Conservation (phyloP, 768 basidiomycete species). For the Cystobasidiopsis lactophilus region DNA sequence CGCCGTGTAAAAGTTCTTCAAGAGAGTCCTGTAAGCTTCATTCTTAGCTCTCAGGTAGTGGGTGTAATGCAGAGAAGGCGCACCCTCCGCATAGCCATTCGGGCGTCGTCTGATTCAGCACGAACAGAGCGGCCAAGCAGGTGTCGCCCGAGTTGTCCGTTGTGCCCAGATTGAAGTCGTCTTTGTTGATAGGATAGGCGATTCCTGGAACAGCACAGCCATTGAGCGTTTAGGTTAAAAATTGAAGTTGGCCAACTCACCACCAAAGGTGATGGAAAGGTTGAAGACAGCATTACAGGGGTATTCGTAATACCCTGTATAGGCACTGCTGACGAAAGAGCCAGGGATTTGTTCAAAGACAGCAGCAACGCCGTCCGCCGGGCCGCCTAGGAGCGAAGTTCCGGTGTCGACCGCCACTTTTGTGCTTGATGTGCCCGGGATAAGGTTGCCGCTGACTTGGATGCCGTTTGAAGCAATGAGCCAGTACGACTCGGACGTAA, state of each 20-base stretch:
- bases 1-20: neutral
- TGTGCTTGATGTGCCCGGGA: neutral
- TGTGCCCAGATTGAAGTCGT: neutral
- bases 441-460: neutral
- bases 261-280: neutral
- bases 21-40: neutral
- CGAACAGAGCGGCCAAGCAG: neutral
- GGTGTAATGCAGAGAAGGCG: too few relatives aligned
- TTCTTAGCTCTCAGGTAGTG: too few relatives aligned
- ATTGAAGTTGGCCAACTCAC: too few relatives aligned
- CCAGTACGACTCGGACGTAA: neutral
- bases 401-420: neutral
- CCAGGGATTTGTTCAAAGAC: neutral
- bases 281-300: neutral
- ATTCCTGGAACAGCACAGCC: too few relatives aligned
- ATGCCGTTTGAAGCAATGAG: neutral
- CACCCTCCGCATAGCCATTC: too few relatives aligned
- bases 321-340: neutral
- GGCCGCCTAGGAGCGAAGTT: neutral
- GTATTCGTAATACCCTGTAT: conserved; percentile 1
- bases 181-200: neutral
- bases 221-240: too few relatives aligned
- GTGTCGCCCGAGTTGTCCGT: neutral
- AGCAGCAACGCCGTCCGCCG: neutral
- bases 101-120: neutral